Conservation (phyloP, 176 grass and related monocot species). For the Stipa capillata region DNA sequence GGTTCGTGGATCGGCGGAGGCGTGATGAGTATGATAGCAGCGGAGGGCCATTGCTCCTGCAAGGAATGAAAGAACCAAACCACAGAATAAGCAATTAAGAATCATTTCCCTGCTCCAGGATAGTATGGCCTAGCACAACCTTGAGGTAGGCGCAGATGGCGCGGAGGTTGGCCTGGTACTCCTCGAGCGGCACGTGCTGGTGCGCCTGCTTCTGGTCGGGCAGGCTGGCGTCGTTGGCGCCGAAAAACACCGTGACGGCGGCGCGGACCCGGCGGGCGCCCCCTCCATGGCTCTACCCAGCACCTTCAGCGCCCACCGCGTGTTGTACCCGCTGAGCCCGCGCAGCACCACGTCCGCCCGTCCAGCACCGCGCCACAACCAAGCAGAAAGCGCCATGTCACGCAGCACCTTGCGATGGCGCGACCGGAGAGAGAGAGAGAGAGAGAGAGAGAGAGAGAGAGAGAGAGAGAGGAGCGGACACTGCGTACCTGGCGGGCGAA, state of each 20-base stretch:
- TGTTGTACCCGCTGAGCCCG: slow-evolving; percentile 87
- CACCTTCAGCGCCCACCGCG: slow-evolving; percentile 69
- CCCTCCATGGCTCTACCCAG: slow-evolving; percentile 49
- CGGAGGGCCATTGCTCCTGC: slow-evolving; percentile 62
- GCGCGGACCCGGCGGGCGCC: background rate
- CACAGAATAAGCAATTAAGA: background rate
- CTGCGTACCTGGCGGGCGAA: slow-evolving; percentile 39
- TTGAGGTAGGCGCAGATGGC: slow-evolving; percentile 57
- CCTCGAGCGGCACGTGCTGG: slow-evolving; percentile 68
- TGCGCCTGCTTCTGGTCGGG: slow-evolving; percentile 37
- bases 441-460: background rate
- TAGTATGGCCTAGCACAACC: slow-evolving; percentile 14
- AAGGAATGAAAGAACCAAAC: slow-evolving; percentile 7
- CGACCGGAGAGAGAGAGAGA: background rate
- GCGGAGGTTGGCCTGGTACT: slow-evolving; percentile 77
- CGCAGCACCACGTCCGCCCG: slow-evolving; percentile 83
- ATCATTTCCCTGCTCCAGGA: background rate
- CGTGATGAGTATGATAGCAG: slow-evolving; percentile 63
- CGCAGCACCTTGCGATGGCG: background rate
- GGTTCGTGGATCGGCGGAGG: slow-evolving; percentile 78
- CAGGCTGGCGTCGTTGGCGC: slow-evolving; percentile 78
- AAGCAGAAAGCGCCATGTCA: background rate
- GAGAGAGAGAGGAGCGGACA: background rate
- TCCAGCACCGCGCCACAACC: background rate
- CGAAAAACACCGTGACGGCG: slow-evolving; percentile 74